Evolutionary conservation across 2,329 filamentous ascomycete species (phyloP).

Genomic region (Tolypocladium paradoxum): DNA sequence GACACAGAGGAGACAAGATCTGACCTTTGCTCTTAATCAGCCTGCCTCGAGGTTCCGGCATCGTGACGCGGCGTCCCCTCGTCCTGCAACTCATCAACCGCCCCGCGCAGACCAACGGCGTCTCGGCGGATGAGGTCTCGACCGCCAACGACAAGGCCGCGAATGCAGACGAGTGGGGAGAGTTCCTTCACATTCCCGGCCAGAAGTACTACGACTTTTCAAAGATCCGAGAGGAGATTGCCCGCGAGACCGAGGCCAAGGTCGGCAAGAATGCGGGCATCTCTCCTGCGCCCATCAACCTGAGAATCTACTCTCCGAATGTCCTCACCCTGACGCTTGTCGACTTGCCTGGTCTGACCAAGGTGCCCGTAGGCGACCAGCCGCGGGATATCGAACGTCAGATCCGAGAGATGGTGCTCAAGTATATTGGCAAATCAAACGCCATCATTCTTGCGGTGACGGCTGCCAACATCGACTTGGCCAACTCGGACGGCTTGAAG

Average conservation of each 20-base stretch:
- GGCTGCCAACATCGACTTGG: conserved; percentile 92
- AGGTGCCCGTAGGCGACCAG: conserved; percentile 93
- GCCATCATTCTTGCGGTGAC: conserved; percentile 96
- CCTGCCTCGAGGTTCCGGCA: conserved; percentile 91
- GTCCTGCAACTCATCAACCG: conserved; percentile 98
- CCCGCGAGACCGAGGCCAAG: conserved; percentile 91
- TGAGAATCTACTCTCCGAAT: conserved; percentile 96
- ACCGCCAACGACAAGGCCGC: conserved; percentile 71
- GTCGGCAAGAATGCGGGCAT: conserved; percentile 95
- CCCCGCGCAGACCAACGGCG: conserved; percentile 62
- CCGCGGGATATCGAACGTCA: conserved; percentile 93
- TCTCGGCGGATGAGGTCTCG: conserved; percentile 52
- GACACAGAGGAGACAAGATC: neutral
- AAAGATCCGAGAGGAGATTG: conserved; percentile 97
- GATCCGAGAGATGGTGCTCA: conserved; percentile 95
- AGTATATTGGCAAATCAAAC: conserved; percentile 97
- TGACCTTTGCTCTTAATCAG: conserved; percentile 34
- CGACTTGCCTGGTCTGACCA: conserved; percentile 91
- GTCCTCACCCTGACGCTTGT: conserved; percentile 94
- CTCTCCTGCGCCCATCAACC: conserved; percentile 91
- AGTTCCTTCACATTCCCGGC: conserved; percentile 94
- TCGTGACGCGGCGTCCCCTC: conserved; percentile 90
- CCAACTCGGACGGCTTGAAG: conserved; percentile 96
- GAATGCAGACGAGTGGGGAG: conserved; percentile 94
- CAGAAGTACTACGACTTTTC: conserved; percentile 98